Evolutionary conservation across 2,329 filamentous ascomycete genomes (phyloP).

Genomic region (Apiospora marii): DNA sequence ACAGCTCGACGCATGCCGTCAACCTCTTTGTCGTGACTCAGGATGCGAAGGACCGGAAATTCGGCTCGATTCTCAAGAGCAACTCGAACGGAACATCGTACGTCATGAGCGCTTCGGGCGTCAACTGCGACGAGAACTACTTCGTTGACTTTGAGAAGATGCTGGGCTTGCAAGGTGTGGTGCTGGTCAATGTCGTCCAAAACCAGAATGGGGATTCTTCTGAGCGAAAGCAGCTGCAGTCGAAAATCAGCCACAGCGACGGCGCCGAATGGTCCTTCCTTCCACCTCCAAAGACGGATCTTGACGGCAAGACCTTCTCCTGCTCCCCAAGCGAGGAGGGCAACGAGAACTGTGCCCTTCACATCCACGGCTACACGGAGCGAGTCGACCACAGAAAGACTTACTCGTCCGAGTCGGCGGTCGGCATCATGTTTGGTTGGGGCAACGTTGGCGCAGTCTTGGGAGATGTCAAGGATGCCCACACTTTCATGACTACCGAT

Average conservation of each 20-base stretch:
- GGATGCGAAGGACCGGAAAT: slow-evolving; percentile 68
- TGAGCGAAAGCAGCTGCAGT: slow-evolving; percentile 81
- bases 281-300: slow-evolving; percentile 73
- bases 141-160: slow-evolving; percentile 98
- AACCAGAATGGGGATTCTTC: slow-evolving; percentile 71
- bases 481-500: slow-evolving; percentile 91
- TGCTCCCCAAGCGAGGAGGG: slow-evolving; percentile 67
- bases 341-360: slow-evolving; percentile 78
- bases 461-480: slow-evolving; percentile 71
- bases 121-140: slow-evolving; percentile 79
- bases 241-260: slow-evolving; percentile 95
- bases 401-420: slow-evolving; percentile 85
- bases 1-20: slow-evolving; percentile 92
- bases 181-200: slow-evolving; percentile 83
- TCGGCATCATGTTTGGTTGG: slow-evolving; percentile 89
- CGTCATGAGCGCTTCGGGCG: slow-evolving; percentile 79
- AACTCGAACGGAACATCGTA: slow-evolving; percentile 99
- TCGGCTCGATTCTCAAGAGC: slow-evolving; percentile 93
- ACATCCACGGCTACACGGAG: slow-evolving; percentile 96
- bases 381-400: slow-evolving; percentile 82
- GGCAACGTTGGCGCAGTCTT: slow-evolving; percentile 86
- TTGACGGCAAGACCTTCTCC: slow-evolving; percentile 73
- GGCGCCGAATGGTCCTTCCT: slow-evolving; percentile 86
- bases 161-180: slow-evolving; percentile 88
- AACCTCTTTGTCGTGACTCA: slow-evolving; percentile 92